Percentiles rank a stretch among this genome's conserved stretches.
phyloP scores from a whole-genome alignment of 2,329 filamentous ascomycete genomes.

The Lasiodiplodia sp. region DNA sequence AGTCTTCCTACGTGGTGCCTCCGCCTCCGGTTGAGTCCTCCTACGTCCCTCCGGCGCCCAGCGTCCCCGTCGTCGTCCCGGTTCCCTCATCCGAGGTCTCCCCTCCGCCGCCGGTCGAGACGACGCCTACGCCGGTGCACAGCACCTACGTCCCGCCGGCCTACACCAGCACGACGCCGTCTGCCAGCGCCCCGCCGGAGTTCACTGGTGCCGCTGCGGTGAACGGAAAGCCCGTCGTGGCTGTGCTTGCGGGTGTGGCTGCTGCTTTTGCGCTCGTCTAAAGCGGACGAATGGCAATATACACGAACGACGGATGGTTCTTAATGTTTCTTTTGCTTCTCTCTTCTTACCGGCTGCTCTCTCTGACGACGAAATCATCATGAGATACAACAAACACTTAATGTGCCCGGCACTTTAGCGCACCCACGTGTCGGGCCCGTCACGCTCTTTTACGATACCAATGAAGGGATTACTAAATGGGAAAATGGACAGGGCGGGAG shows the following conservation, averaged over 20 bases:
- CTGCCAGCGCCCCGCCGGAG: neutral
- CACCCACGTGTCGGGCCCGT: neutral
- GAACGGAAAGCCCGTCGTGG: neutral
- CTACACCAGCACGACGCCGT: constrained; percentile 1
- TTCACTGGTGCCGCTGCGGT: neutral
- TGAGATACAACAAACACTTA: neutral
- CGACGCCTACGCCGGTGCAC: neutral
- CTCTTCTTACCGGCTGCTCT: too few relatives aligned
- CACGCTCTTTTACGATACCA: constrained; percentile 17
- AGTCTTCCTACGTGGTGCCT: neutral
- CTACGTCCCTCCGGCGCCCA: neutral
- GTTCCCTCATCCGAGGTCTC: constrained; percentile 7
- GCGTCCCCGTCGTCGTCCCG: neutral
- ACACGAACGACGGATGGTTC: too few relatives aligned
- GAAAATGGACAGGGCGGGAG: too few relatives aligned
- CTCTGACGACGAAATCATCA: neutral
- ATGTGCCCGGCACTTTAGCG: neutral
- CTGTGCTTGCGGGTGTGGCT: constrained; percentile 11
- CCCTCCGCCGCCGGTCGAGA: constrained; percentile 4
- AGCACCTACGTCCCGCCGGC: constrained; percentile 7
- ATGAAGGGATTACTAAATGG: neutral
- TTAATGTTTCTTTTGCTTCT: neutral
- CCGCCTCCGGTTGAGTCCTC: too few relatives aligned
- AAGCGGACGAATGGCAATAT: neutral
- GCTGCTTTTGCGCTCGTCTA: constrained; percentile 7